These are phyloP conservation scores for Eurotiales sp. DNA, from an alignment of 2,329 filamentous ascomycete genomes.

Conservation along the genomic window DNA sequence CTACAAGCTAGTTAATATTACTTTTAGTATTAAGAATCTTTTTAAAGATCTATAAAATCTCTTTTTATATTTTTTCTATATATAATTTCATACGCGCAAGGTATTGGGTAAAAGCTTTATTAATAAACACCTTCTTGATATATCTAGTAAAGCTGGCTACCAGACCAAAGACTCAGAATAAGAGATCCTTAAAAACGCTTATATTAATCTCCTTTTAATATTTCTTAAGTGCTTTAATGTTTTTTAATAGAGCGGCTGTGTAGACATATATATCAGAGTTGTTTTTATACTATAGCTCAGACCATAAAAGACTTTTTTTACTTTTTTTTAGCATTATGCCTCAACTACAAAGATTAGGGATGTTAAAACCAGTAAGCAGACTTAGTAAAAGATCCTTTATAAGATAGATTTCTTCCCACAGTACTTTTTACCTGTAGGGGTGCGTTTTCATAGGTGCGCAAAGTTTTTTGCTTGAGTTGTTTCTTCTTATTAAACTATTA, in stretches of 20 bases:
- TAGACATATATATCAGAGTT: constrained; percentile 3
- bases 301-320: not conserved
- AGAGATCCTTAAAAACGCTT: not conserved
- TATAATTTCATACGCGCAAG: not conserved
- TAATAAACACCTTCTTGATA: not conserved
- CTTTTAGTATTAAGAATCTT: not conserved
- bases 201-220: not conserved
- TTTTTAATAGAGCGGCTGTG: not conserved
- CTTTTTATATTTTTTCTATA: constrained; percentile 9
- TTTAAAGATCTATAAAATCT: not conserved
- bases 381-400: no score
- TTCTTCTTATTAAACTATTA: no score
- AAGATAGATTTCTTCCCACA: no score
- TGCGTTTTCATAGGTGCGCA: no score
- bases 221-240: constrained; percentile 1
- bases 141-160: not conserved
- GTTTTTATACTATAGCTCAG: not conserved
- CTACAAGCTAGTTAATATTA: constrained; percentile 2
- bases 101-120: not conserved
- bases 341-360: no score
- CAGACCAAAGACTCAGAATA: not conserved
- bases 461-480: no score
- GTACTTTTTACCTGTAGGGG: no score
- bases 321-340: no score
- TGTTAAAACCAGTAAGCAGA: no score